Evolutionary conservation across 495 filamentous ascomycete genomes (phyloP).

Genomic region (Tuber indicum): DNA sequence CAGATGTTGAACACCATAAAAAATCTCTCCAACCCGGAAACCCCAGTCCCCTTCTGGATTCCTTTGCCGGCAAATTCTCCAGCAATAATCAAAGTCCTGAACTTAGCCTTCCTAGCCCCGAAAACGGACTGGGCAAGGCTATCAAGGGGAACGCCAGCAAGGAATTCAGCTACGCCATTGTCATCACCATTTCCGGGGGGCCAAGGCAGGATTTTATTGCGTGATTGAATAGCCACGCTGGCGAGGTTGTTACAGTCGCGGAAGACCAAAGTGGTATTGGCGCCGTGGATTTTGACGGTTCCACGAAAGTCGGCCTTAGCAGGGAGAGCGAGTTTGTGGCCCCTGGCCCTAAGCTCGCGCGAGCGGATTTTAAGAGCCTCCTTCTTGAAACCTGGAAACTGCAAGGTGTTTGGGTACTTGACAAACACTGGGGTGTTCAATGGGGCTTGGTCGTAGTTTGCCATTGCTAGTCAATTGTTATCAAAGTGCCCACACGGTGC

Average conservation of each 20-base stretch:
- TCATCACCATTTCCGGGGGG: neutral
- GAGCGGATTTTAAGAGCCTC: neutral
- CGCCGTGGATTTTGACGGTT: conserved; percentile 26
- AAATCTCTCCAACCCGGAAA: conserved; percentile 7
- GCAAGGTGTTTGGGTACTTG: neutral
- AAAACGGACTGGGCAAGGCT: conserved; percentile 4
- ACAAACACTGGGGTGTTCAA: neutral
- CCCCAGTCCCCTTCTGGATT: conserved; percentile 12
- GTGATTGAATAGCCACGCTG: conserved; percentile 15
- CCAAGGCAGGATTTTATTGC: conserved; percentile 12
- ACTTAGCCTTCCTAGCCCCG: neutral
- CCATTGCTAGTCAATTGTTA: neutral
- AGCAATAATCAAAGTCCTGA: conserved; percentile 20
- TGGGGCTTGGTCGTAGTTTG: neutral
- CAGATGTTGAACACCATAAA: conserved; percentile 25
- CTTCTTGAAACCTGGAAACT: neutral
- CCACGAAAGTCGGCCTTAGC: conserved; percentile 12
- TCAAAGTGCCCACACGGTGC: neutral
- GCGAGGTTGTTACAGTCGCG: conserved; percentile 6
- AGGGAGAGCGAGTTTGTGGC: conserved; percentile 2
- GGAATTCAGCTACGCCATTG: conserved; percentile 14
- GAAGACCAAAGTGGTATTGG: conserved; percentile 21
- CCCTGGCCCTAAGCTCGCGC: neutral
- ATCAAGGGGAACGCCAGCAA: conserved; percentile 3
- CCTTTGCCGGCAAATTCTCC: conserved; percentile 19